Evolutionary conservation across 805 yeast species (phyloP), one percentile per base, ranked within the genome.

Genomic region (Cyberlindnera sargentensis): DNA sequence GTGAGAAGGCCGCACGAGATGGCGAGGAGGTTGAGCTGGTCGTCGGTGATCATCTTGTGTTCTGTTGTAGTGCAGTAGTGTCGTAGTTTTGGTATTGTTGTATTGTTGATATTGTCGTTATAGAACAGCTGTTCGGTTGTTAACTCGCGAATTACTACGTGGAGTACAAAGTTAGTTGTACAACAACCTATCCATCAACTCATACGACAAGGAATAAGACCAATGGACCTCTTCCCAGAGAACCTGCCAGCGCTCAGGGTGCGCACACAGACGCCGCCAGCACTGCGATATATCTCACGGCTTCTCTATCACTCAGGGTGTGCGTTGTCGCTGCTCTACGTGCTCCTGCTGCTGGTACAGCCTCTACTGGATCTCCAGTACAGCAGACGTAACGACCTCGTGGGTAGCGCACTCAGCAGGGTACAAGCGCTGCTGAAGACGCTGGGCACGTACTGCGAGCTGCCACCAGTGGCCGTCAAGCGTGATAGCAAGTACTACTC

Each of bases 11-110:
- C 97, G 52, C 84, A 82, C 9, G 78, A 63, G 37, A 86, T 72
- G 40, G 86, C 95, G 37, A 87, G 67, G 39, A 76, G 66, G 62
- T 89, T 78, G 61, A 90, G 74, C 63, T 88, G 93, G 43, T 70
- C 70, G 71, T 90, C 97, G 11, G 86, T 71, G 57, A 90, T 89
- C 96, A 90, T 90, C 39, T 40, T 50, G 20, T 15, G 20, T 15
- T 15, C 20, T 15, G 20, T 15, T 15, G 20, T 15, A 15, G 20
- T 15, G 20, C 20, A 15, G 20, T 15, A 15, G 20, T 15, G 20
- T 2, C 2, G 20, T 15, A 15, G 20, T 15, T n/a, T n/a, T n/a
- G n/a, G 20, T 15, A 15, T 1, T 15, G 20, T 15, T 15, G 20
- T 15, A 15, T 15, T 15, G 20, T 15, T 15, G 20, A 15, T 15